Evolutionary conservation across 495 filamentous ascomycete genomes (phyloP).

Genomic region (Podospora anserina): DNA sequence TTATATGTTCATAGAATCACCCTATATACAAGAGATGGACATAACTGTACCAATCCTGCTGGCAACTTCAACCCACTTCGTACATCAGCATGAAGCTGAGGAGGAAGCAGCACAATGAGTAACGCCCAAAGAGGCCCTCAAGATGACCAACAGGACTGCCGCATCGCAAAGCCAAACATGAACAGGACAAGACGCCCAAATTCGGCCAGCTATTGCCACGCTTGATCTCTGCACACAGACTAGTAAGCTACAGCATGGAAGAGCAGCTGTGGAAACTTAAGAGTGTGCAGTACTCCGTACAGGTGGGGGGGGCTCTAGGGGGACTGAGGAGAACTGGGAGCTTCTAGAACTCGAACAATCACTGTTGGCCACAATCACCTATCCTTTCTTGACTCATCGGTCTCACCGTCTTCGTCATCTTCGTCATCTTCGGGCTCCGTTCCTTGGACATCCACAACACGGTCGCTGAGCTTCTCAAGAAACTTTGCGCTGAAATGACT

Average conservation of each 20-base stretch:
- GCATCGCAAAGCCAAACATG: constrained; percentile 23
- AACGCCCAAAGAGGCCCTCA: constrained; percentile 19
- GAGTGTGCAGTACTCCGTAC: constrained; percentile 61
- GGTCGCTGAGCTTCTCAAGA: constrained; percentile 71
- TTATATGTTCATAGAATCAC: background rate
- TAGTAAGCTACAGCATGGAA: constrained; percentile 79
- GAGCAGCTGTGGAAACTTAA: constrained; percentile 83
- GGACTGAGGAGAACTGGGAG: background rate
- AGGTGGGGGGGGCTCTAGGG: too few relatives aligned
- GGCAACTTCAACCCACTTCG: constrained; percentile 16
- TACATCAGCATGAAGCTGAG: constrained; percentile 8
- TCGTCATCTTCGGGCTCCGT: constrained; percentile 54
- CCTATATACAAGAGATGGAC: background rate
- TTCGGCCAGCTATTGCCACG: constrained; percentile 36
- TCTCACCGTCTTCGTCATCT: constrained; percentile 60
- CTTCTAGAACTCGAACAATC: background rate
- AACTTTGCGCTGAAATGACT: constrained; percentile 63
- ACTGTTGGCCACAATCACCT: constrained; percentile 9
- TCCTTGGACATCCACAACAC: constrained; percentile 72
- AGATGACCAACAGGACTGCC: constrained; percentile 21
- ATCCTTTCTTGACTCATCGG: constrained; percentile 28
- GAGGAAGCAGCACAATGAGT: constrained; percentile 18
- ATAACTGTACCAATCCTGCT: constrained; percentile 26
- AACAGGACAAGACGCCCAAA: constrained; percentile 43
- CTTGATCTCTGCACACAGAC: constrained; percentile 90